phyloP scores from a whole-genome alignment of 441 rosid genomes.

The Raphanus hybrid region DNA sequence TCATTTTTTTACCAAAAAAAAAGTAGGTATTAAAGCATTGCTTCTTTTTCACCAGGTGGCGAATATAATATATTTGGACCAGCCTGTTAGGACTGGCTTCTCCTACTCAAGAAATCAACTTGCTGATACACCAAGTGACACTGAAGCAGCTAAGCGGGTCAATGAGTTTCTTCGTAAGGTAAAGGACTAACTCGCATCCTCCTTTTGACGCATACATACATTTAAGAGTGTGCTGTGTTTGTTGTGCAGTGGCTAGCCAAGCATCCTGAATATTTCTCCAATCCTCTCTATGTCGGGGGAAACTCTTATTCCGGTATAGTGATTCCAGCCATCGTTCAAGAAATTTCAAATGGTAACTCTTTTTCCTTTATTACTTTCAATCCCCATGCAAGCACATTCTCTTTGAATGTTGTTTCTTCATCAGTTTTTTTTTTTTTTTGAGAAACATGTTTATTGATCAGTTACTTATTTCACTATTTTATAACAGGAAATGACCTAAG shows the following conservation, averaged over 20 bases:
- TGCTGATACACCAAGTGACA: conserved; percentile 38
- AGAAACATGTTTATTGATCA: no score
- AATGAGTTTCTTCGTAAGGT: conserved; percentile 48
- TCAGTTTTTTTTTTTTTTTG: neutral
- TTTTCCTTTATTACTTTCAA: conserved; percentile 42
- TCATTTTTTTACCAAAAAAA: no score
- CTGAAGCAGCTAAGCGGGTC: conserved; percentile 18
- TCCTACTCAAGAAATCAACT: conserved; percentile 47
- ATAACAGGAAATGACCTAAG: conserved; percentile 25
- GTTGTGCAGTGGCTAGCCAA: conserved; percentile 45
- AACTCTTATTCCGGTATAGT: conserved; percentile 50
- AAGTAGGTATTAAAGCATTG: neutral
- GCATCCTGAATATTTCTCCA: conserved; percentile 43
- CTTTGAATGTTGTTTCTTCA: conserved; percentile 18
- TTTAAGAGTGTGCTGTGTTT: conserved; percentile 15
- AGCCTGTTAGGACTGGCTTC: conserved; percentile 73
- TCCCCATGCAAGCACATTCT: neutral
- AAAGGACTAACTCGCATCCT: neutral
- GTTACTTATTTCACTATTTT: neutral
- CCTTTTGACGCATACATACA: neutral
- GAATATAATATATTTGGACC: conserved; percentile 65
- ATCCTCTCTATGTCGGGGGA: conserved; percentile 43
- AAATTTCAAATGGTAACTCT: conserved; percentile 63
- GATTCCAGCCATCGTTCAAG: conserved; percentile 43
- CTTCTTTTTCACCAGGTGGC: conserved; percentile 23